These are phyloP conservation scores for Xerocomus spinulosus DNA, from an alignment of 768 basidiomycete species.

Conservation along the genomic window DNA sequence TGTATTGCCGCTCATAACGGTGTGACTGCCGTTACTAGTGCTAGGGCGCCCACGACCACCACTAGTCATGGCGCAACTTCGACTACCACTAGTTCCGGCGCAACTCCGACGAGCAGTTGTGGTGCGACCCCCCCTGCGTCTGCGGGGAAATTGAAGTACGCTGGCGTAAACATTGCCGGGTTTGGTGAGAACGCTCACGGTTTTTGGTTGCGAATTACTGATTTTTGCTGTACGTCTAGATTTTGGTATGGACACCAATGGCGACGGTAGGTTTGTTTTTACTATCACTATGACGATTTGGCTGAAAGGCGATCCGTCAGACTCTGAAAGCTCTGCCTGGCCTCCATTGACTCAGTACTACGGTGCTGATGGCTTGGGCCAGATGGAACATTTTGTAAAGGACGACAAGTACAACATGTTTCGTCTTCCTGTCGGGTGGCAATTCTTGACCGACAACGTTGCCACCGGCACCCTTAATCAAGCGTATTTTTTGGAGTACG, in stretches of 20 bases:
- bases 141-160: conserved; percentile 26
- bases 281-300: neutral
- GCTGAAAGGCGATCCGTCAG: neutral
- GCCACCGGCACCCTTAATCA: conserved; percentile 39
- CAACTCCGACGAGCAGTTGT: neutral
- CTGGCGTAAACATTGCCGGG: conserved; percentile 52
- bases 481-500: conserved; percentile 45
- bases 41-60: neutral
- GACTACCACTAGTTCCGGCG: neutral
- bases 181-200: conserved; percentile 30
- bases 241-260: conserved; percentile 47
- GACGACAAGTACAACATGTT: conserved; percentile 54
- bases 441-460: conserved; percentile 41
- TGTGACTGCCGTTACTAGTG: neutral
- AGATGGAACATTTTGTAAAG: conserved; percentile 57
- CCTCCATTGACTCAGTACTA: neutral
- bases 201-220: neutral
- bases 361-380: conserved; percentile 31
- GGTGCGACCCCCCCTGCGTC: neutral
- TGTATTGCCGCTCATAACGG: neutral
- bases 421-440: conserved; percentile 61
- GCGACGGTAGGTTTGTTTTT: conserved; percentile 35
- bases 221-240: conserved; percentile 19
- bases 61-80: neutral
- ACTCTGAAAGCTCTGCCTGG: neutral